A percentile compares a stretch with the other conserved stretches of the same genome.
Evolutionary conservation across 352 stramenopile species (phyloP).

Genomic region (Phytophthora melonis): DNA sequence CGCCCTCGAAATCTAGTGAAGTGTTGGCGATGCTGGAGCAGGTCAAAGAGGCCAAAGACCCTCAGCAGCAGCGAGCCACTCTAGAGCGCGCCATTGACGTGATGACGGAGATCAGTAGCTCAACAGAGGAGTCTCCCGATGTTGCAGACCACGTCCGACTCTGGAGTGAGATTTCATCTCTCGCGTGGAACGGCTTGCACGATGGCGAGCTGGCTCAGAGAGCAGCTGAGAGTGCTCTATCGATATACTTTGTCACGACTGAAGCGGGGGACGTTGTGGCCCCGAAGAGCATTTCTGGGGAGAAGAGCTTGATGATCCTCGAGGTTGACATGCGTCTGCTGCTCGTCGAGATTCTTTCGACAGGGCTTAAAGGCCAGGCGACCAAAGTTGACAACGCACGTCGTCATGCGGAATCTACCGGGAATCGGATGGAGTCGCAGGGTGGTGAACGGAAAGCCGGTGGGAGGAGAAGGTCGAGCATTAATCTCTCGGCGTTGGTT

Average conservation of each 20-base stretch:
- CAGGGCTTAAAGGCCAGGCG: constrained; percentile 45
- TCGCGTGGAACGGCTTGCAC: constrained; percentile 58
- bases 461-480: constrained; percentile 8
- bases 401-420: constrained; percentile 12
- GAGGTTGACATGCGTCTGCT: constrained; percentile 65
- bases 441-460: not conserved
- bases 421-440: constrained; percentile 10
- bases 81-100: constrained; percentile 36
- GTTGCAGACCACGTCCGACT: constrained; percentile 42
- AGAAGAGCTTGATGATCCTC: constrained; percentile 64
- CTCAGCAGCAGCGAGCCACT: constrained; percentile 31
- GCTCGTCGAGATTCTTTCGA: constrained; percentile 58
- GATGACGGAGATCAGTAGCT: constrained; percentile 28
- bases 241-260: constrained; percentile 45
- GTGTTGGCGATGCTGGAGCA: constrained; percentile 77
- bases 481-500: constrained; percentile 35
- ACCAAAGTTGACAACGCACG: constrained; percentile 20
- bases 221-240: constrained; percentile 42
- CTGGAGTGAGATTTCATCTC: constrained; percentile 53
- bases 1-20: constrained; percentile 44
- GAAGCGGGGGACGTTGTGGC: constrained; percentile 19
- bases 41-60: constrained; percentile 72
- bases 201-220: constrained; percentile 41
- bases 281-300: constrained; percentile 29
- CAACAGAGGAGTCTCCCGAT: not conserved